Evolutionary conservation across 371 early-diverging fungal genomes (phyloP).

Genomic region (Zopfochytrium polystomum): DNA sequence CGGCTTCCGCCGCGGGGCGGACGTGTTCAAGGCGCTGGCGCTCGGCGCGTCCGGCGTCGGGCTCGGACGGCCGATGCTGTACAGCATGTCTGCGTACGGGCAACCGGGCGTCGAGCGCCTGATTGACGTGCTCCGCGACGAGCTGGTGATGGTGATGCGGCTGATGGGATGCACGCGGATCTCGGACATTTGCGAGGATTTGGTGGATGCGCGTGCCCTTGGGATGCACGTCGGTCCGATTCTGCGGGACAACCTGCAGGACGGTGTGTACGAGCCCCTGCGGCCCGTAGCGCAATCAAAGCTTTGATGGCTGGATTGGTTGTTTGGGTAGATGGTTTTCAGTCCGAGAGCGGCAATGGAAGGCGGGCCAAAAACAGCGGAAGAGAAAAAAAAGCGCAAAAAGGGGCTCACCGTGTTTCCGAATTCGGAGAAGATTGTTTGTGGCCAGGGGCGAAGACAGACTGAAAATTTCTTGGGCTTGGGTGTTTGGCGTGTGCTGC

Average conservation of each 20-base stretch:
- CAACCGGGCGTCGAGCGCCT: conserved; percentile 72
- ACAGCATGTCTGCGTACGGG: conserved; percentile 71
- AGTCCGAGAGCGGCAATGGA: too few species aligned
- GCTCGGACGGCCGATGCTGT: conserved; percentile 81
- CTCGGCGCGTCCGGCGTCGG: conserved; percentile 93
- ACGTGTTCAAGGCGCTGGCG: conserved; percentile 90
- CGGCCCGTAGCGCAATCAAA: too few species aligned
- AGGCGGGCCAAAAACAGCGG: too few species aligned
- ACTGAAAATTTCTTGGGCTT: too few species aligned
- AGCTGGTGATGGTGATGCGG: conserved; percentile 38
- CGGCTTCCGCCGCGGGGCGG: too few species aligned
- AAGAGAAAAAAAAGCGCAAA: too few species aligned
- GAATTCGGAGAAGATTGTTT: too few species aligned
- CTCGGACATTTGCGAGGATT: conserved; percentile 47
- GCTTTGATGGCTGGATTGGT: too few species aligned
- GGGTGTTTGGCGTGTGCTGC: too few species aligned
- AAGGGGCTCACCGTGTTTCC: too few species aligned
- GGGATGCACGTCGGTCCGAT: conserved; percentile 20
- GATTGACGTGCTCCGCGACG: conserved; percentile 65
- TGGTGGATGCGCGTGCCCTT: conserved; percentile 25
- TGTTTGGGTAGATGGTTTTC: too few species aligned
- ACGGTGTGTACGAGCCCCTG: conserved; percentile 31
- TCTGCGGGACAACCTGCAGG: conserved; percentile 18
- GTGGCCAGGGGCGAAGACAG: too few species aligned
- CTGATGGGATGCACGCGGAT: conserved; percentile 63